phyloP scores from a whole-genome alignment of 192 early-diverging fungal genomes.

The Backusella morwellensis region DNA sequence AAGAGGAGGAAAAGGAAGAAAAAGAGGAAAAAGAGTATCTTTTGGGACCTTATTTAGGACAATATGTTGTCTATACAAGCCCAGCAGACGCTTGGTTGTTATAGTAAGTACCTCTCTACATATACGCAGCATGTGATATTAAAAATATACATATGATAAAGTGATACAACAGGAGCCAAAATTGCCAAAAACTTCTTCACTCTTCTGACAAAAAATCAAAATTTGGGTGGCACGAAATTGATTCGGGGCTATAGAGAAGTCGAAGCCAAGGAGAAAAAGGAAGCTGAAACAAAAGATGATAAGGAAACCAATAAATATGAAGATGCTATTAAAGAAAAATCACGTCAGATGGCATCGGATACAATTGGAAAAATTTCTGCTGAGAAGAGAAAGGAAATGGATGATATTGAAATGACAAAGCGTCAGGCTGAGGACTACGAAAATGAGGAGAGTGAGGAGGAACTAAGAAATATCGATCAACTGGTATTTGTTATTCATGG shows the following conservation, averaged over 20 bases:
- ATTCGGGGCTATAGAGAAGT: conserved; percentile 76
- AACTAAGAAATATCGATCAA: conserved; percentile 71
- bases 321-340: not conserved
- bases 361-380: not conserved
- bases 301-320: not conserved
- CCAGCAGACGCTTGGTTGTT: conserved; percentile 59
- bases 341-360: not conserved
- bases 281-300: not conserved
- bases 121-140: not conserved
- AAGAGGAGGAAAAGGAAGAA: not conserved
- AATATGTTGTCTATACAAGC: conserved; percentile 72
- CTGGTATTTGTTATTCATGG: conserved; percentile 84
- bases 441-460: conserved; percentile 48
- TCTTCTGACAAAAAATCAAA: conserved; percentile 47
- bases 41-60: conserved; percentile 72
- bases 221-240: conserved; percentile 65
- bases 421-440: conserved; percentile 47
- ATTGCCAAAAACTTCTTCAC: conserved; percentile 53
- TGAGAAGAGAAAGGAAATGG: conserved; percentile 1
- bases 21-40: conserved; percentile 42
- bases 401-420: not conserved
- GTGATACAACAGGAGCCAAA: conserved; percentile 30
- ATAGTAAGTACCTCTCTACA: conserved; percentile 29
- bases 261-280: conserved; percentile 19
- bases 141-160: not conserved